phyloP scores from a whole-genome alignment of 2,329 filamentous ascomycete genomes.

The Fusarium sp. region DNA sequence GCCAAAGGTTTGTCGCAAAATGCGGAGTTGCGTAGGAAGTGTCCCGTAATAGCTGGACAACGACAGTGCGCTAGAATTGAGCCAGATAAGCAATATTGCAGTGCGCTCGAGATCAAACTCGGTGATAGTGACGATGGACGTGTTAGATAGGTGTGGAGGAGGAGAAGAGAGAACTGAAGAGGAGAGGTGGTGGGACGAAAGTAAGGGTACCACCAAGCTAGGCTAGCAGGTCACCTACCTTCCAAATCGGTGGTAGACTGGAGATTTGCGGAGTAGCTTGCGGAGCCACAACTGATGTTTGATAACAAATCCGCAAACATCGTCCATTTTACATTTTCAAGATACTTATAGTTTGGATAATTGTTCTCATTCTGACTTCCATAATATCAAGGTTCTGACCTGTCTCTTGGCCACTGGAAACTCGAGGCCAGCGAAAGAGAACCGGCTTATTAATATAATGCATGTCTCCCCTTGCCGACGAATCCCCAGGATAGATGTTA shows the following conservation, averaged over 20 bases:
- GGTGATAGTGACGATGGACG: slow-evolving; percentile 2
- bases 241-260: slow-evolving; percentile 41
- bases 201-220: slow-evolving; percentile 17
- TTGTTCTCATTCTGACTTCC: background rate
- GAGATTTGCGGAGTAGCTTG: slow-evolving; percentile 14
- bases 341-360: background rate
- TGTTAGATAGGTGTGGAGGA: slow-evolving; percentile 13
- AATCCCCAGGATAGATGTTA: background rate
- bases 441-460: background rate
- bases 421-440: background rate
- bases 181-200: slow-evolving; percentile 19
- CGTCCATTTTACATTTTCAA: background rate
- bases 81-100: slow-evolving; percentile 6
- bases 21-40: background rate
- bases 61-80: background rate
- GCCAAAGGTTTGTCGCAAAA: slow-evolving; percentile 23
- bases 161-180: slow-evolving; percentile 16
- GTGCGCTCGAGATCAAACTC: slow-evolving; percentile 7
- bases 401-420: background rate
- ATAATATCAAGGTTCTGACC: background rate
- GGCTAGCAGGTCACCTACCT: slow-evolving; percentile 33
- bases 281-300: background rate
- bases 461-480: background rate
- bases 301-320: background rate
- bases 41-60: background rate